Evolutionary conservation across 345 rosid genomes (phyloP).

Genomic region (Eucalyptus melliodora): DNA sequence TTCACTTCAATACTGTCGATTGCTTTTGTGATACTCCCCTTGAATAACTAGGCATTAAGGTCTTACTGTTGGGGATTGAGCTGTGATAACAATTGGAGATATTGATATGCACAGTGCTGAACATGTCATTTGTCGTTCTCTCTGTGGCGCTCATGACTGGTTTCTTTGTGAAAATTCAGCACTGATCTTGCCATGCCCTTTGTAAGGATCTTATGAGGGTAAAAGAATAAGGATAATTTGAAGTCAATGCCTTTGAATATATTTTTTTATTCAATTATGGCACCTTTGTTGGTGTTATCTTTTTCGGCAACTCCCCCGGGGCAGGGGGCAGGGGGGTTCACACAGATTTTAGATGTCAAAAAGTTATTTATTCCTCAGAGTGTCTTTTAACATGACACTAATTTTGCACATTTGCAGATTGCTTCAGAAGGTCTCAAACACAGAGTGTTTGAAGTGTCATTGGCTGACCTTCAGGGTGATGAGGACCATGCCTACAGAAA

Average conservation of each 20-base stretch:
- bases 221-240: neutral
- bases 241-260: neutral
- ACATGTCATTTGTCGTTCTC: neutral
- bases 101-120: neutral
- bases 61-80: neutral
- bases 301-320: accelerated
- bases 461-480: conserved; percentile 35
- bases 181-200: neutral
- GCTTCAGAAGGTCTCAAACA: conserved; percentile 50
- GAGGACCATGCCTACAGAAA: conserved; percentile 36
- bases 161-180: neutral
- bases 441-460: conserved; percentile 30
- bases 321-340: too few relatives aligned
- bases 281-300: neutral
- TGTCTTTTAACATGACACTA: neutral
- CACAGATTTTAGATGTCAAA: neutral
- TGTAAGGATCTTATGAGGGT: neutral
- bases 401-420: conserved; percentile 6
- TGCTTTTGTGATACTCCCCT: neutral
- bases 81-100: neutral
- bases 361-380: neutral
- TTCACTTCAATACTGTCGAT: neutral
- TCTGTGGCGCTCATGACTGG: neutral
- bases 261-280: neutral
- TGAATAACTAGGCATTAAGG: neutral